Evolutionary conservation across 192 early-diverging fungal species (phyloP).

Genomic region (Gigaspora rosea): DNA sequence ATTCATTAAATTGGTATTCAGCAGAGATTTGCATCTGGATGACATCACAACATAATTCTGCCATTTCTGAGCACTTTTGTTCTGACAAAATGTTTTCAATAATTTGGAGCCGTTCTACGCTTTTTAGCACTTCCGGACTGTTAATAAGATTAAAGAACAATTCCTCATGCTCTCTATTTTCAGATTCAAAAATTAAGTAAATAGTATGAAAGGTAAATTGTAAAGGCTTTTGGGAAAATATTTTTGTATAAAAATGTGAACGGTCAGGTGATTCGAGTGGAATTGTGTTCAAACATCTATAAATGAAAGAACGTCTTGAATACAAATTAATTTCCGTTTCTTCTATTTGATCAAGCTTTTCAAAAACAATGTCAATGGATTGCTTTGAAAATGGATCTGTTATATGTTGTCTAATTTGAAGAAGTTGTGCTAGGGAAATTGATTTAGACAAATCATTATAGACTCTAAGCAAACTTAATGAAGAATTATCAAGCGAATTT

Average conservation of each 20-base stretch:
- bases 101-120: not conserved
- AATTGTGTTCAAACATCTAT: constrained; percentile 22
- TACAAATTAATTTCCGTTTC: not conserved
- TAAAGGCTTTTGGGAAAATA: not conserved
- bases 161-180: not conserved
- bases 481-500: not conserved
- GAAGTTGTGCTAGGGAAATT: not conserved
- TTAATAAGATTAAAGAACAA: not conserved
- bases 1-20: not conserved
- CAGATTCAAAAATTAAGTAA: constrained; percentile 13
- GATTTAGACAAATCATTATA: not conserved
- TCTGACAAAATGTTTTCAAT: constrained; percentile 6
- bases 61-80: not conserved
- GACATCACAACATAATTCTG: constrained; percentile 29
- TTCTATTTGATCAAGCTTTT: not conserved
- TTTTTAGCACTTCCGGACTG: not conserved
- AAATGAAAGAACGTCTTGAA: constrained; percentile 23
- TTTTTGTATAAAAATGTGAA: not conserved
- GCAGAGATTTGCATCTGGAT: constrained; percentile 13
- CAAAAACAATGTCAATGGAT: constrained; percentile 12
- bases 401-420: not conserved
- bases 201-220: not conserved
- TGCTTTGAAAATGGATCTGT: not conserved
- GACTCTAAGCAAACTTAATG: not conserved
- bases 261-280: constrained; percentile 5